Evolutionary conservation across 495 filamentous ascomycete genomes (phyloP), one percentile per base, ranked within the genome.

Genomic region (Aspergillus sclerotioniger): DNA sequence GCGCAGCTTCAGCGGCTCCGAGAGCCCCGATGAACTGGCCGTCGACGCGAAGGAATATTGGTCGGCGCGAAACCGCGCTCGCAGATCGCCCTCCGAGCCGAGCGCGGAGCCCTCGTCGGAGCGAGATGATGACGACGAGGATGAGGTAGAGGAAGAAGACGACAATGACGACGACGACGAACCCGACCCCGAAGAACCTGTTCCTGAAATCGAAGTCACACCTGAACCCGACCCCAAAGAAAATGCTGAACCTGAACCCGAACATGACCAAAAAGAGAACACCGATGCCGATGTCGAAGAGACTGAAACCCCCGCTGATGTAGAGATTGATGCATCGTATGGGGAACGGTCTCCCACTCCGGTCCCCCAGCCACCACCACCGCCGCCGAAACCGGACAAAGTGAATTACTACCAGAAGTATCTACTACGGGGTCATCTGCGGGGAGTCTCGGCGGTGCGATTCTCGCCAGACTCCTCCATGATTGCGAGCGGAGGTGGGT

Each of bases 401-500:
- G 56, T 89, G 44, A 75, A 83, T 53, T 90, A 89, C 68, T 79
- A 71, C 51, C 78, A 81, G 48, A 82, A 82, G 56, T 81, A 86
- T 68, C 76, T 87, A 5, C 80, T 98, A 6, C 77, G 72, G 21
- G 92, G 91, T 7, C 94, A 98, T 73, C 73, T 81, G 37, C 82
- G 83, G 33, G 90, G 87, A 53, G 84, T 98, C 12, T 85, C 92
- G n/a, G 83, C 88, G 19, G 92, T 96, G 25, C 87, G 88, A 64
- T 94, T 96, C 73, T 96, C 91, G 2, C 94, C 92, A 10, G 88
- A 95, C 74, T 90, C 91, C 13, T 80, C 80, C 39, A 92, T 88
- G 86, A 90, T 98, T 62, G 94, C 94, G 4, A 95, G 90, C 61
- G 87, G 86, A 55, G 92, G 87, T 89, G 75, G 59, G 79, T 76